Evolutionary conservation across 164 flowering plant genomes (phyloP).

Genomic region (Stephania japonica): DNA sequence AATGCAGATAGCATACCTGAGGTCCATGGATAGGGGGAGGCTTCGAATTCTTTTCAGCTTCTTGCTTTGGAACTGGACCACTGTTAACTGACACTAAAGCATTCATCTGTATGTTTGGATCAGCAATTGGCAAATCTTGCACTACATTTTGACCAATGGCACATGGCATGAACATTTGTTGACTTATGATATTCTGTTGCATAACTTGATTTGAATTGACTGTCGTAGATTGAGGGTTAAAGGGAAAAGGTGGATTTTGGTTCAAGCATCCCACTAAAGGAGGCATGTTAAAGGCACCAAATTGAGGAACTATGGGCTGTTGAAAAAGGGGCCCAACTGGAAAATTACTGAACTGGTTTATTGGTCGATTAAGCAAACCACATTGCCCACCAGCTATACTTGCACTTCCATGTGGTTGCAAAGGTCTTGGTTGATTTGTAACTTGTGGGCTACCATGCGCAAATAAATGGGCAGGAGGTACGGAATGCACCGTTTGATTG

Average conservation of each 20-base stretch:
- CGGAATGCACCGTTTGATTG: slow-evolving; percentile 2
- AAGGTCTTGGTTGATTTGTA: slow-evolving; percentile 3
- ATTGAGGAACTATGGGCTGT: slow-evolving; percentile 9
- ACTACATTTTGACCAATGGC: slow-evolving; percentile 8
- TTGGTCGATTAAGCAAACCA: background rate
- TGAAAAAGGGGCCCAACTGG: slow-evolving; percentile 5
- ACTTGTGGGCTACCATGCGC: slow-evolving; percentile 6
- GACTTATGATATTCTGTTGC: slow-evolving; percentile 7
- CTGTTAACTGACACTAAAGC: slow-evolving; percentile 1
- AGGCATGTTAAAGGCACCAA: background rate
- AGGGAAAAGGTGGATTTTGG: slow-evolving; percentile 5
- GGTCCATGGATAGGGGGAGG: background rate
- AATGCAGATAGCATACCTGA: slow-evolving; percentile 8
- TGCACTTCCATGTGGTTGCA: background rate
- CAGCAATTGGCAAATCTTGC: slow-evolving; percentile 2
- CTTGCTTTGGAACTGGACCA: slow-evolving; percentile 10
- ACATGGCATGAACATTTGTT: background rate
- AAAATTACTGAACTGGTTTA: slow-evolving; percentile 8
- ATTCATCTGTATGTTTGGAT: background rate
- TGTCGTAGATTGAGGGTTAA: slow-evolving; percentile 7
- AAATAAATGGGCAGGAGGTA: slow-evolving; percentile 8
- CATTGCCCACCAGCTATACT: slow-evolving; percentile 5
- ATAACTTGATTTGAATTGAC: slow-evolving; percentile 10
- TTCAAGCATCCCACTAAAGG: slow-evolving; percentile 3
- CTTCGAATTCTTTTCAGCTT: slow-evolving; percentile 2